Base-by-base conservation (phyloP, 352 stramenopile genomes). In the Globisporangium radiosum region DNA sequence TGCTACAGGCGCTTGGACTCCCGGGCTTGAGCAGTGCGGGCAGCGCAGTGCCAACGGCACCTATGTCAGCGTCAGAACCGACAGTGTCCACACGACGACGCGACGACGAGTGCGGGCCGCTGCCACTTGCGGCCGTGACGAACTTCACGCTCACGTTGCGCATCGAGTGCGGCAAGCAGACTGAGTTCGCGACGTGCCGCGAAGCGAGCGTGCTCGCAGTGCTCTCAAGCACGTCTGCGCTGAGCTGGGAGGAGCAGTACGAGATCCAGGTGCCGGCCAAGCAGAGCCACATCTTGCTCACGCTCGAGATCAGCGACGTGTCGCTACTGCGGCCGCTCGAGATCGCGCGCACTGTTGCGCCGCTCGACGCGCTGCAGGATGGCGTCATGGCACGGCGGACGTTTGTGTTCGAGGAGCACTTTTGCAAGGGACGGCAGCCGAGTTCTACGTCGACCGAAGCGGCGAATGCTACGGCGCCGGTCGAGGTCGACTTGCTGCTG, bases 221-320 rank as follows among this genome's bases (percentile, higher is more conserved):
- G 1, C 47, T 87, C 40, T 51, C 69, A 13, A 60, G 61, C 0
- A 61, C 55, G 4, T 73, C 67, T 0, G 59, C 67, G 1, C 60
- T 88, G 8, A 76, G 75, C 25, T 90, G 77, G 77, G 77, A 87
- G 36, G 76, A 90, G 52, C 77, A 85, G 43, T 90, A 85, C 44
- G 75, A 90, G 60, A 51, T 90, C 13, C 69, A 69, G n/a, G 62
- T 88, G 11, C 57, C 65, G 1, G 57, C 69, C 0, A 65, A 78
- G 42, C 55, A 63, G 2, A 56, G 65, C 0, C 57, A 63, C 10
- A 50, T 90, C 10, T 15, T 90, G 0, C 25, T 88, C 5, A 76
- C 67, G n/a, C 53, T 85, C 5, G 77, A 88, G 37, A 54, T 87
- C 5, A 65, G 67, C 0, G 75, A 90, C 7, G 17, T 57, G 7